Conservation (phyloP, 176 grass and related monocot species). For the Cenchrus purpureus region DNA sequence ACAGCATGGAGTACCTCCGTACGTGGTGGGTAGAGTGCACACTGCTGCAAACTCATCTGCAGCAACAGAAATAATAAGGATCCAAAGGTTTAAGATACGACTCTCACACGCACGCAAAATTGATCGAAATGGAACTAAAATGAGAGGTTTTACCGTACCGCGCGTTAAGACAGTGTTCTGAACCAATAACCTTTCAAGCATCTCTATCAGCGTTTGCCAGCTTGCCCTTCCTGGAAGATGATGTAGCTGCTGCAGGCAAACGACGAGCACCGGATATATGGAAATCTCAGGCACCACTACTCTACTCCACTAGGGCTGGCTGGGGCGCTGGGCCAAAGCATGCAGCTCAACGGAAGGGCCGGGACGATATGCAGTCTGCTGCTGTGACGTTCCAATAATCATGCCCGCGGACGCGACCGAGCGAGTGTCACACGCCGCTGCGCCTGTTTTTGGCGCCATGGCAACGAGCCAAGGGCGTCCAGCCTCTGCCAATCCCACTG, state of each 20-base stretch:
- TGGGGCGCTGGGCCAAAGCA: too few relatives aligned
- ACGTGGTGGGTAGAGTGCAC: too few relatives aligned
- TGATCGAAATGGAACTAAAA: too few relatives aligned
- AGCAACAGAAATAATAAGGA: too few relatives aligned
- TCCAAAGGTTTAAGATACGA: too few relatives aligned
- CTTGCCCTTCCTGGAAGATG: background rate
- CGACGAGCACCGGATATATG: slow-evolving; percentile 1
- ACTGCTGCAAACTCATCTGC: too few relatives aligned
- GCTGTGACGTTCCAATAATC: slow-evolving; percentile 47
- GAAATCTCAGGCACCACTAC: background rate
- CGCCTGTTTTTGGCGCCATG: slow-evolving; percentile 47
- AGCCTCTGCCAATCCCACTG: slow-evolving; percentile 44
- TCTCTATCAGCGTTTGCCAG: background rate
- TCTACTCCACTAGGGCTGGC: background rate
- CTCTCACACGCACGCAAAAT: too few relatives aligned
- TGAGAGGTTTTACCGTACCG: background rate
- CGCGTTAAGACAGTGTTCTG: background rate
- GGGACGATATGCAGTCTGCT: slow-evolving; percentile 28
- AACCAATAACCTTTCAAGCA: background rate
- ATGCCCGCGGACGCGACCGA: slow-evolving; percentile 39
- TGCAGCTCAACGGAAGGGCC: background rate
- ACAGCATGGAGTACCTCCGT: background rate
- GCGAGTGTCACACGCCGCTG: slow-evolving; percentile 54
- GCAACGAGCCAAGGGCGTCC: slow-evolving; percentile 34
- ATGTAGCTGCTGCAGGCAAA: background rate